phyloP scores from a whole-genome alignment of 257 asterid genomes.

The Sherardia arvensis region DNA sequence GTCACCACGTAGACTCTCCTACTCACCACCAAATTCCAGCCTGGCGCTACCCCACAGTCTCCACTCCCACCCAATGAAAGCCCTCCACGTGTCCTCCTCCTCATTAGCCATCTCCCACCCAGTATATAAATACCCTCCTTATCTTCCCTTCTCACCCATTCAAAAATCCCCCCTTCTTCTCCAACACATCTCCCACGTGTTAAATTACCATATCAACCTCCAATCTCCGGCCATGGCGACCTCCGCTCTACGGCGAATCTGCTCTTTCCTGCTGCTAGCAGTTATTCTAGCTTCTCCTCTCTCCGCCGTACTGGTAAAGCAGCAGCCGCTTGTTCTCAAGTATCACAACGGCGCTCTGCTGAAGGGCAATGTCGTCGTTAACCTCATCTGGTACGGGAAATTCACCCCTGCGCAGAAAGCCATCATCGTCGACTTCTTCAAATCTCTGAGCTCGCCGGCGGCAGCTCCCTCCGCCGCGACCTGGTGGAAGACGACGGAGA shows the following conservation, averaged over 20 bases:
- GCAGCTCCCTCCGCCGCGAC: conserved; percentile 14
- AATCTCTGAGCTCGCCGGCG: conserved; percentile 15
- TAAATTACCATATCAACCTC: neutral
- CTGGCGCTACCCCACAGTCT: conserved; percentile 4
- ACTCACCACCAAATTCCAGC: conserved; percentile 7
- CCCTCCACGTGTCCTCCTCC: conserved; percentile 1
- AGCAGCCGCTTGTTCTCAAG: conserved; percentile 26
- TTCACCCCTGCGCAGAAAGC: conserved; percentile 30
- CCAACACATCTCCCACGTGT: neutral
- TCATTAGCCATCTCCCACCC: neutral
- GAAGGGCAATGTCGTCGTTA: conserved; percentile 29
- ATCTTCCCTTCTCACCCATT: neutral
- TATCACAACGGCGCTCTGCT: conserved; percentile 33
- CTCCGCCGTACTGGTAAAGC: conserved; percentile 20
- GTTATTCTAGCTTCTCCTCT: neutral
- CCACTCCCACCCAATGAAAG: conserved; percentile 1
- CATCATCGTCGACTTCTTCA: conserved; percentile 29
- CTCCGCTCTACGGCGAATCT: neutral
- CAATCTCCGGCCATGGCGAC: neutral
- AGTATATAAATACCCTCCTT: conserved; percentile 6
- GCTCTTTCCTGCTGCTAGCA: neutral
- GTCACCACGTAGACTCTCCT: conserved; percentile 6
- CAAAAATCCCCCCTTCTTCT: neutral
- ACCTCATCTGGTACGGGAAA: conserved; percentile 41
- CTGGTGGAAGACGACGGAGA: conserved; percentile 40